Base-by-base conservation (phyloP, 2,329 filamentous ascomycete species). In the Penicillium capsulatum region DNA sequence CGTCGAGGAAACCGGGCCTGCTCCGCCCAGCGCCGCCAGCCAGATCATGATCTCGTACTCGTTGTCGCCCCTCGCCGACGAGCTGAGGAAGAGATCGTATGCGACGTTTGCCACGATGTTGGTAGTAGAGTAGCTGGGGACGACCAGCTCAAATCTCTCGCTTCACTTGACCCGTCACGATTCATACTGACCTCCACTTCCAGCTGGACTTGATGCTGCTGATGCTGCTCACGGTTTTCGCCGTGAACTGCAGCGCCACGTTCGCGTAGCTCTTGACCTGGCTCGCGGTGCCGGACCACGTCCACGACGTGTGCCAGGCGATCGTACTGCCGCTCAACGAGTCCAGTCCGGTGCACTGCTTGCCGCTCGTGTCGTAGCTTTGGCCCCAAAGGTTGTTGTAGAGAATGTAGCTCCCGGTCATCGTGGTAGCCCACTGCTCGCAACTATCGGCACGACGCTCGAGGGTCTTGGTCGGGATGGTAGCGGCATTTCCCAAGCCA, bases 41-140 rank as follows among this genome's bases (percentile, higher is more conserved):
- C 80, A 84, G 49, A 84, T 71, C 80, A 84, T 84, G 51, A 83
- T 67, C 61, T 83, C 80, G 54, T 77, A 81, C 51, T 77, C 67
- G n/a, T 69, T 56, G 32, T 48, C 57, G 29, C 66, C 69, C 19
- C 63, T 61, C 1, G 74, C 68, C 13, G 67, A 66, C 29, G 72
- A 67, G 17, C 60, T 55, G 6, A 77, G 78, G 64, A 83, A 83
- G 35, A 82, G 60, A 56, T 82, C 78, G 53, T 80, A 83, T 10
- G 77, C 69, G 11, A 83, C 79, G 53, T 83, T 72, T 36, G 76
- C 76, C 22, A 77, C 64, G 34, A 80, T 58, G 38, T 64, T 46
- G 35, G 59, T 65, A 43, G 70, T 73, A 19, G 67, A 68, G 62
- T 80, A 79, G 22, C 64, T 49, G 15, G 34, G n/a, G 14, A 31